Evolutionary conservation across 2,329 filamentous ascomycete species (phyloP), one percentile per base, ranked within the genome.

Genomic region (Monilinia laxa): DNA sequence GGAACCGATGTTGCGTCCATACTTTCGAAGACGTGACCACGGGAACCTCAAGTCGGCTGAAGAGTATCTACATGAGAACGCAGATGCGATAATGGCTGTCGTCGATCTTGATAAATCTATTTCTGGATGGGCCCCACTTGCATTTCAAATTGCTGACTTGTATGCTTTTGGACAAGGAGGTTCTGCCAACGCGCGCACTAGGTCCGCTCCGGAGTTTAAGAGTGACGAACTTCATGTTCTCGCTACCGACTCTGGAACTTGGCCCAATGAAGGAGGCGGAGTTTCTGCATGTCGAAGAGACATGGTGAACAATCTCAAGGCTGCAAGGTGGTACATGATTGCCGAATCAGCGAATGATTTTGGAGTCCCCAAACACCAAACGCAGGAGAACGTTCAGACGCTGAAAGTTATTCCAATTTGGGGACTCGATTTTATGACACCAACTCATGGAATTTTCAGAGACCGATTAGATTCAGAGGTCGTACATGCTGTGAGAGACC

Each of bases 311-410:
- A 80, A 80, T 28, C 76, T 82, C 56, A 74, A 77, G 20, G 80
- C 79, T 0, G 81, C 83, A 68, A 80, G 80, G 68, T 82, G 81
- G 77, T 81, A 83, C 67, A 81, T 83, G 77, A 77, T 83, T 57
- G 80, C 79, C 54, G 81, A 83, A 73, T 80, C 80, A n/a, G 81
- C 81, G 1, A 82, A 82, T 67, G 81, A 83, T 68, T 83, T 80
- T 70, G 81, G 81, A 40, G 74, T 82, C 23, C 81, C 81, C 45
- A 80, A 80, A 64, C 78, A 79, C 69, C 81, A 83, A 70, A 83
- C 80, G 1, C 81, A 83, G 71, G 77, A 78, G 49, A 83, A 83
- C 68, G 77, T 83, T n/a, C 80, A 81, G 66, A 82, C 80, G 0
- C 70, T 83, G 47, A 83, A 81, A 69, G 75, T 83, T 6, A 77